Evolutionary conservation across 371 early-diverging fungal species (phyloP).

Genomic region (Lichtheimia ornata): DNA sequence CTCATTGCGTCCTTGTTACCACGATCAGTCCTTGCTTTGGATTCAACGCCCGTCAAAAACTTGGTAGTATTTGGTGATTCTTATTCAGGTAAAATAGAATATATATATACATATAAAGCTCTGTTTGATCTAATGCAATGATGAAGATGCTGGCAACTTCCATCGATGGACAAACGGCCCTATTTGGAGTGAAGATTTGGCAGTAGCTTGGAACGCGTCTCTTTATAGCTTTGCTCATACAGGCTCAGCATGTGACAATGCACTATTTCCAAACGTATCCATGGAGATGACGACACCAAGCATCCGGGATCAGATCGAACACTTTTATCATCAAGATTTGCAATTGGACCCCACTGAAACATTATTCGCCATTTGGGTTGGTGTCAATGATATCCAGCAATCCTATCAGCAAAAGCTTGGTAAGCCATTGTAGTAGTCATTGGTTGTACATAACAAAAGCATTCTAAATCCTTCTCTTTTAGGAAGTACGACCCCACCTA

Average conservation of each 20-base stretch:
- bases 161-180: constrained; percentile 43
- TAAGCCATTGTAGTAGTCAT: constrained; percentile 7
- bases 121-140: neutral
- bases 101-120: too few species aligned
- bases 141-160: constrained; percentile 37
- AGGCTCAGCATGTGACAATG: constrained; percentile 42
- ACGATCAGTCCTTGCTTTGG: neutral
- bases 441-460: neutral
- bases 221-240: constrained; percentile 42
- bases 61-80: constrained; percentile 50
- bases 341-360: constrained; percentile 38
- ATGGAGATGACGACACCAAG: constrained; percentile 26
- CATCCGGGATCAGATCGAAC: constrained; percentile 44
- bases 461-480: neutral
- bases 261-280: constrained; percentile 21
- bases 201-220: constrained; percentile 42
- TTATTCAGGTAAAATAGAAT: constrained; percentile 36
- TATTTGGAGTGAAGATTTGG: constrained; percentile 45
- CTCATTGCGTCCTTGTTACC: neutral
- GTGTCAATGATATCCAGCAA: constrained; percentile 32
- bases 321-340: constrained; percentile 30
- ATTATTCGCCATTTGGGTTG: constrained; percentile 48
- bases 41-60: constrained; percentile 17
- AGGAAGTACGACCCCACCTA: constrained; percentile 2
- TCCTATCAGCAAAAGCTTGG: constrained; percentile 12